These are phyloP conservation scores for Inga leiocalycina DNA, from an alignment of 306 rosid genomes.

Conservation along the genomic window DNA sequence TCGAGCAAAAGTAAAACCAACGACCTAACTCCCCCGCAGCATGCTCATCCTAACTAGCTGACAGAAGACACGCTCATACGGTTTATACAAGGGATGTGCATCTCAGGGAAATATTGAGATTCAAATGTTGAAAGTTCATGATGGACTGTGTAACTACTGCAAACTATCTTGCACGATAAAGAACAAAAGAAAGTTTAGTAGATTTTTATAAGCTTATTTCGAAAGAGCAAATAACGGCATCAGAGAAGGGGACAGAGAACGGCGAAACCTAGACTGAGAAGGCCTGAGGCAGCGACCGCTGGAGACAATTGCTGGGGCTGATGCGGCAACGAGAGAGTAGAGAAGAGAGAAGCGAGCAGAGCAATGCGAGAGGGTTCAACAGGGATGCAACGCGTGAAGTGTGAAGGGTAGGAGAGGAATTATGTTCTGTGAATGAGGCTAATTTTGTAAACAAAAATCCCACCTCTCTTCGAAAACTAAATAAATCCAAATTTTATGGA, in stretches of 20 bases:
- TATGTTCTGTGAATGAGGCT: neutral
- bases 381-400: neutral
- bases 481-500: no score
- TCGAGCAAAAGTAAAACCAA: neutral
- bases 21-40: neutral
- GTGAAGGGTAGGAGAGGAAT: neutral
- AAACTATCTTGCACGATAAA: neutral
- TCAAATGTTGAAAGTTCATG: no score
- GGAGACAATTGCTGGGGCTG: neutral
- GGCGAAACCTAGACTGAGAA: neutral
- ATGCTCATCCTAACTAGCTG: no score
- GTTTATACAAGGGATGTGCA: no score
- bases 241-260: no score
- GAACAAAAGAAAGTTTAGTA: neutral
- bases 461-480: no score
- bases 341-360: neutral
- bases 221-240: neutral
- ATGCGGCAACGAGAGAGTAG: neutral
- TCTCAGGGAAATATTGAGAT: no score
- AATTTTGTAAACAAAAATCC: neutral
- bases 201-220: no score
- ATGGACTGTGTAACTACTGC: neutral
- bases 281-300: neutral
- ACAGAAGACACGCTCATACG: no score
- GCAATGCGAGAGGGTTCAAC: neutral